Percentiles rank a stretch among this genome's conserved stretches.
phyloP scores from a whole-genome alignment of 495 filamentous ascomycete species.

The Oleoguttula mirabilis region DNA sequence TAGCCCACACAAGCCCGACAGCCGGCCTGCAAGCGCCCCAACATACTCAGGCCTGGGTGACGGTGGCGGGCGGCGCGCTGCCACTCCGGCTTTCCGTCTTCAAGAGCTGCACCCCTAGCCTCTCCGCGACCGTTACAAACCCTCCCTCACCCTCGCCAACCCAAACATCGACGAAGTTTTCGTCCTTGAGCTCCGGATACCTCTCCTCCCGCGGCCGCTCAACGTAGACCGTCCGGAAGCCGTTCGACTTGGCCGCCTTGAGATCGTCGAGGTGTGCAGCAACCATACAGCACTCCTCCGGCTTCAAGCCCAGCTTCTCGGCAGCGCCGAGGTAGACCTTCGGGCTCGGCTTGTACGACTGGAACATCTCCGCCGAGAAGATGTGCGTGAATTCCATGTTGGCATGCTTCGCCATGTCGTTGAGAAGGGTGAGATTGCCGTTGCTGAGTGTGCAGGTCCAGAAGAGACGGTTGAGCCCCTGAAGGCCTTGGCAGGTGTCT shows the following conservation, averaged over 20 bases:
- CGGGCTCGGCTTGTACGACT: constrained; percentile 65
- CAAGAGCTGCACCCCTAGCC: constrained; percentile 29
- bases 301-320: constrained; percentile 41
- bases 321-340: constrained; percentile 58
- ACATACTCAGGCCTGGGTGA: too few relatives aligned
- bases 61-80: not conserved
- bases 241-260: constrained; percentile 49
- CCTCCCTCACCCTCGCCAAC: constrained; percentile 38
- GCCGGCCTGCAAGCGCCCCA: too few relatives aligned
- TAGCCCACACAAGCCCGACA: too few relatives aligned
- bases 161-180: constrained; percentile 44
- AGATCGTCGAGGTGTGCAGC: constrained; percentile 63
- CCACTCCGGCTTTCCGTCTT: constrained; percentile 2
- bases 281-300: constrained; percentile 60
- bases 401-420: constrained; percentile 48
- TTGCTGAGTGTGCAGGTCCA: constrained; percentile 59
- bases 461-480: constrained; percentile 41
- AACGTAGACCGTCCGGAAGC: constrained; percentile 64
- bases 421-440: constrained; percentile 53
- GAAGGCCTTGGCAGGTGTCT: constrained; percentile 48
- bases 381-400: constrained; percentile 50
- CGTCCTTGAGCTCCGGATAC: constrained; percentile 39
- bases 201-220: constrained; percentile 54
- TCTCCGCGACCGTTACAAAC: constrained; percentile 41
- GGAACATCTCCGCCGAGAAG: constrained; percentile 55